Evolutionary conservation across 345 rosid genomes (phyloP).

Genomic region (Citrus mangshanensis): DNA sequence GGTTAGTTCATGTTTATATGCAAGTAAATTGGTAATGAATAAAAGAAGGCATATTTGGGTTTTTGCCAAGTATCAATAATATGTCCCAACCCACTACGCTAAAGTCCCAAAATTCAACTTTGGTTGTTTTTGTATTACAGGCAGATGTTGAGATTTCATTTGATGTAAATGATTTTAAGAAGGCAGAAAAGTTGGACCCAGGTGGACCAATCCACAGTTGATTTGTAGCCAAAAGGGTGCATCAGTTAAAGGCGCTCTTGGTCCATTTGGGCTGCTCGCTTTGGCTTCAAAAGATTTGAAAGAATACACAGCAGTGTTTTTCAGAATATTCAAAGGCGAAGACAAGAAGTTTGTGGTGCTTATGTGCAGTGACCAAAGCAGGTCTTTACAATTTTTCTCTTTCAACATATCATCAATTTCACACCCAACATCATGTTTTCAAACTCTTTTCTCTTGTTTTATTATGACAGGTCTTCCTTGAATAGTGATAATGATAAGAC

Average conservation of each 20-base stretch:
- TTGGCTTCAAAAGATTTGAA: conserved; percentile 55
- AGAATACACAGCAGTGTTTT: conserved; percentile 67
- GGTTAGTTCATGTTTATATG: conserved; percentile 19
- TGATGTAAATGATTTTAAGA: conserved; percentile 31
- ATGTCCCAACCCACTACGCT: neutral
- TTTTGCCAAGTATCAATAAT: neutral
- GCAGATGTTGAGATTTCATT: conserved; percentile 76
- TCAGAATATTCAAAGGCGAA: neutral
- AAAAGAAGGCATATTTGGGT: neutral
- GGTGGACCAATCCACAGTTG: conserved; percentile 51
- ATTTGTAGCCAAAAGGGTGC: conserved; percentile 52
- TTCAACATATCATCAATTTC: neutral
- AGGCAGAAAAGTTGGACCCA: conserved; percentile 49
- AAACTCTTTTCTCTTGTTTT: neutral
- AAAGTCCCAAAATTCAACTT: neutral
- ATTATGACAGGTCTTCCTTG: conserved; percentile 25
- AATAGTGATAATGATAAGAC: conserved; percentile 24
- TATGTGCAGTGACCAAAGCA: conserved; percentile 65
- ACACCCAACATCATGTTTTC: neutral
- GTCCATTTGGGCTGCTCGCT: conserved; percentile 73
- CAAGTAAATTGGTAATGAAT: neutral
- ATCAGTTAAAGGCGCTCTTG: conserved; percentile 43
- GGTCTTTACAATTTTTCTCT: conserved; percentile 17
- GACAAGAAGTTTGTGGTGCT: conserved; percentile 51
- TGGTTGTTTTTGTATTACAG: conserved; percentile 27